Percentiles rank a stretch among this genome's conserved stretches.
phyloP scores from a whole-genome alignment of 2,329 filamentous ascomycete species.

The Stagonosporopsis tanaceti region DNA sequence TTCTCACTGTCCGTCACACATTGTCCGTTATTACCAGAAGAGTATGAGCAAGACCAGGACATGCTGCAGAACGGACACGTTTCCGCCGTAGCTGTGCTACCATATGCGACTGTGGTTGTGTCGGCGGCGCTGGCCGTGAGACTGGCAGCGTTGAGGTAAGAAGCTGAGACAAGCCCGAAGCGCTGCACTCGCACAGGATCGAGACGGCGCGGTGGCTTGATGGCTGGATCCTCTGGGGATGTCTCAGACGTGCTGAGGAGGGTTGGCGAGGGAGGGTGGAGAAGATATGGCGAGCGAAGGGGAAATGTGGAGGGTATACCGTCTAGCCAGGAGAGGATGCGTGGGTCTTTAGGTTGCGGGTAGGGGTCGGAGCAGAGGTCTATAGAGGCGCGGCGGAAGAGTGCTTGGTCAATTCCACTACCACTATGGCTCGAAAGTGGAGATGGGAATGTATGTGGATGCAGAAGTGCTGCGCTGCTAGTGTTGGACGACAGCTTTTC shows the following conservation, averaged over 20 bases:
- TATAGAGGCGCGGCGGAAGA: background rate
- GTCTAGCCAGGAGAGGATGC: background rate
- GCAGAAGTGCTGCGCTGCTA: no score
- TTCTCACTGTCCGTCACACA: background rate
- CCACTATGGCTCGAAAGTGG: no score
- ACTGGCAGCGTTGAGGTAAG: background rate
- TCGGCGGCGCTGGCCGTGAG: no score
- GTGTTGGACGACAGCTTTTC: no score
- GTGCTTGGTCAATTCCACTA: background rate
- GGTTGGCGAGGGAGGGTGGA: background rate
- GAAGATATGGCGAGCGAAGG: background rate
- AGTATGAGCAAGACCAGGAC: background rate
- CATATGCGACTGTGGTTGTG: no score
- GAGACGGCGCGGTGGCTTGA: background rate
- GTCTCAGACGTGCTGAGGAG: background rate
- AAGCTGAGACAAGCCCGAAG: background rate
- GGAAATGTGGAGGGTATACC: background rate
- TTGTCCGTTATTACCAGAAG: no score
- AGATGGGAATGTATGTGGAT: background rate
- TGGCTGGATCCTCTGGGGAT: background rate
- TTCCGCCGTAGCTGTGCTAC: background rate
- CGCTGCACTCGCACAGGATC: background rate
- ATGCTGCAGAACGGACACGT: background rate
- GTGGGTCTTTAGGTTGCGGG: background rate
- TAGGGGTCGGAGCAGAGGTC: background rate